Evolutionary conservation across 2,329 filamentous ascomycete species (phyloP), one percentile per base, ranked within the genome.

Genomic region (Talaromyces sp.): DNA sequence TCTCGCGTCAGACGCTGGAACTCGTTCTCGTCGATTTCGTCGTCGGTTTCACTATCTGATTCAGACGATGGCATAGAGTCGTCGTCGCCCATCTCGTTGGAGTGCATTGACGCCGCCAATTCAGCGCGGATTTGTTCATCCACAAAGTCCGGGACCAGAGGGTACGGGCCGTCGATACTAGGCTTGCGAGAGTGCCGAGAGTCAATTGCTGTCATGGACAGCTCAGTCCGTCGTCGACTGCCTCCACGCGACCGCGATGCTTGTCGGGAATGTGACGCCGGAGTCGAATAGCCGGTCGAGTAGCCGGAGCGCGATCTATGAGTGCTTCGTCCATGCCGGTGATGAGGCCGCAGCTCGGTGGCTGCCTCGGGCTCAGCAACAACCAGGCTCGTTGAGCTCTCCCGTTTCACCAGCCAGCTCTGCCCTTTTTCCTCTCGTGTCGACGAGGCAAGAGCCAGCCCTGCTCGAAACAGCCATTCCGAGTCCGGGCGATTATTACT

Each of bases 401-500:
- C 81, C 27, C 83, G 76, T 56, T 84, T 80, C 2, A 78, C 75
- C 3, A 86, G 76, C 84, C 84, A 87, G 59, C 80, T 81, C 67
- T 86, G 84, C n/a, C 85, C 85, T 65, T 87, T 86, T 60, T 80
- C 80, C 65, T 87, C 84, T 41, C 84, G 76, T 5, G 83, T 80
- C 21, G 84, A 79, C 4, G 82, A 80, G 2, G 84, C 81, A 5
- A 86, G 80, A 0, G 81, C 80, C 8, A 84, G 77, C 2, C 83
- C 83, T 0, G 84, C 81, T 57, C 84, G 82, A 51, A 85, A 79
- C 58, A 87, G 75, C 85, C 85, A 87, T 68, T 84, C 82, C 55
- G 84, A 78, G 56, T 82, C 77, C 9, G 67, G 59, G 7, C 53
- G 66, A 57, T 35, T 60, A 21, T 60, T 35, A 56, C 35, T 60